These are phyloP conservation scores for Cystofilobasidium capitatum DNA, from an alignment of 768 basidiomycete genomes.

Conservation along the genomic window DNA sequence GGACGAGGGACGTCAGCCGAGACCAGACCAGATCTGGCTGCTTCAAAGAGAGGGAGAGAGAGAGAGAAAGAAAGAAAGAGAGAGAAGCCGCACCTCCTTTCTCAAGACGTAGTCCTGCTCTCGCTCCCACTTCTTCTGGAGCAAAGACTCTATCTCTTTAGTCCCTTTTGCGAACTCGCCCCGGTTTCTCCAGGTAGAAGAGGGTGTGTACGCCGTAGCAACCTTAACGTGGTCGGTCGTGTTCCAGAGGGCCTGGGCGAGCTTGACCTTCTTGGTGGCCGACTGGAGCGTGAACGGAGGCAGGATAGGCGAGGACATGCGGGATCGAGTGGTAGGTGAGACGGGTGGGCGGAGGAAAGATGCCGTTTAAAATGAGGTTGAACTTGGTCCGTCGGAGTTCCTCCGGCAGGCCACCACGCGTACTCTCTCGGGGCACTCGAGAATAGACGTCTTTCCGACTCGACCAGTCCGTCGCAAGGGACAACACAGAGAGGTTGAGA, in stretches of 20 bases:
- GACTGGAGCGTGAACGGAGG: not conserved
- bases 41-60: not conserved
- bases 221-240: constrained; percentile 35
- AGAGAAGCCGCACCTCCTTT: constrained; percentile 41
- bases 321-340: no score
- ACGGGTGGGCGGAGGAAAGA: no score
- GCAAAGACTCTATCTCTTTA: constrained; percentile 45
- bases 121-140: constrained; percentile 48
- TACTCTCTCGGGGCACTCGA: no score
- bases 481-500: no score
- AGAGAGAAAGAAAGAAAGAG: not conserved
- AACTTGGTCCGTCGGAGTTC: no score
- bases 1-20: no score
- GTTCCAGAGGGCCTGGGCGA: constrained; percentile 49
- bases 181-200: constrained; percentile 53
- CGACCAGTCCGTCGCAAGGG: no score
- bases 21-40: not conserved
- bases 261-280: constrained; percentile 44
- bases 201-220: constrained; percentile 47
- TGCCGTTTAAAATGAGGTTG: no score
- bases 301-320: not conserved
- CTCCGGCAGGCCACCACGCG: no score
- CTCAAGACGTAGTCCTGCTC: constrained; percentile 47
- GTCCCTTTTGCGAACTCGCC: constrained; percentile 46
- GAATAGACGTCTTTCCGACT: no score